phyloP scores from a whole-genome alignment of 345 rosid species.

The Populus nigra region DNA sequence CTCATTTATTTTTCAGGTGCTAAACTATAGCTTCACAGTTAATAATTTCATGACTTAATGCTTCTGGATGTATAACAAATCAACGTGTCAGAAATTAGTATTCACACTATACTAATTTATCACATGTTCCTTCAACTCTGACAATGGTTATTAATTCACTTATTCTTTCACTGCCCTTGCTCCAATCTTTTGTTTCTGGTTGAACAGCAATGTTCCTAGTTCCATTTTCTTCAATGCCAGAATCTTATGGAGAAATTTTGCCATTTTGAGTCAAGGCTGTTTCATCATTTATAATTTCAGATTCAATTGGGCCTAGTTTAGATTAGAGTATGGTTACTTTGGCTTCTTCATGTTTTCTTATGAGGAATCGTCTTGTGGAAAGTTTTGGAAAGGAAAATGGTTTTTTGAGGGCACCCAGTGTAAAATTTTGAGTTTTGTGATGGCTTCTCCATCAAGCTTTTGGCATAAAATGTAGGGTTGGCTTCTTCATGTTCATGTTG shows the following conservation, averaged over 20 bases:
- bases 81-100: not conserved
- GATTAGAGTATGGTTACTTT: not conserved
- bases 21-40: too few relatives aligned
- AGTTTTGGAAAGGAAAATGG: not conserved
- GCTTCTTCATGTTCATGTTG: not conserved
- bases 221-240: too few relatives aligned
- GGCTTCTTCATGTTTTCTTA: not conserved
- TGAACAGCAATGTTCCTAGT: too few relatives aligned
- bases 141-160: too few relatives aligned
- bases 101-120: not conserved
- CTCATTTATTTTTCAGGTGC: too few relatives aligned
- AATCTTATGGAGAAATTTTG: not conserved
- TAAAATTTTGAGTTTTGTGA: not conserved
- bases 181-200: too few relatives aligned
- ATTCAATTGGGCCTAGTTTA: not conserved
- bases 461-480: not conserved
- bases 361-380: not conserved
- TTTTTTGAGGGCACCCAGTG: not conserved
- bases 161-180: too few relatives aligned
- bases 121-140: not conserved
- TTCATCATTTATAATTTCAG: not conserved
- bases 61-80: too few relatives aligned
- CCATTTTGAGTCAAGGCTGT: not conserved
- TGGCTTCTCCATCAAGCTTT: not conserved
- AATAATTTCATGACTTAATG: too few relatives aligned